phyloP scores from a whole-genome alignment of 1,284 basidiomycete genomes.

The Ustilago trichophora region DNA sequence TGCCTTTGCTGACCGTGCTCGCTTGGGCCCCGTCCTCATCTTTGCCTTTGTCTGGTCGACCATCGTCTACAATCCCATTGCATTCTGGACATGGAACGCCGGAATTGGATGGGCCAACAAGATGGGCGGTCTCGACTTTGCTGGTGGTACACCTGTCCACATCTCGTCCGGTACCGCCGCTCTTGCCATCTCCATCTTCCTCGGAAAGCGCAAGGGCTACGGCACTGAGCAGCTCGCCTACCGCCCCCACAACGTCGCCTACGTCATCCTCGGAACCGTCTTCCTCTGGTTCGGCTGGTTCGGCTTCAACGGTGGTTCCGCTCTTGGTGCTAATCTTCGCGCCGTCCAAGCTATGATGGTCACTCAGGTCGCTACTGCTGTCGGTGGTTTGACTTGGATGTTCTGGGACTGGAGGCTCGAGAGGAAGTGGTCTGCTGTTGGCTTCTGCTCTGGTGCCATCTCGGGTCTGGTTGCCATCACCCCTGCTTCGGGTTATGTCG shows the following conservation, averaged over 20 bases:
- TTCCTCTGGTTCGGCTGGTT: constrained; percentile 68
- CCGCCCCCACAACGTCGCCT: constrained; percentile 66
- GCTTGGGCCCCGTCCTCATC: constrained; percentile 84
- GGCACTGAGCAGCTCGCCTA: constrained; percentile 67
- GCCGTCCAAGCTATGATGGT: constrained; percentile 68
- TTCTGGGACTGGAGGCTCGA: constrained; percentile 61
- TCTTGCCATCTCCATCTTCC: constrained; percentile 65
- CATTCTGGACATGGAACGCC: constrained; percentile 65
- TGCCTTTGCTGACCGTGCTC: constrained; percentile 88
- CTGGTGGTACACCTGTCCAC: constrained; percentile 68
- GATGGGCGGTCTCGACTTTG: constrained; percentile 68
- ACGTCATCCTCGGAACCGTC: constrained; percentile 68
- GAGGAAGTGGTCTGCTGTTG: constrained; percentile 73
- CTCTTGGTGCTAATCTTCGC: constrained; percentile 67
- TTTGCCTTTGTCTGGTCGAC: constrained; percentile 90
- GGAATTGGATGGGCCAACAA: constrained; percentile 61
- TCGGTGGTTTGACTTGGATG: constrained; percentile 69
- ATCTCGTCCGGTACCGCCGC: constrained; percentile 67
- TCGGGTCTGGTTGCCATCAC: constrained; percentile 79
- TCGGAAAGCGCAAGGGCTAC: constrained; percentile 68
- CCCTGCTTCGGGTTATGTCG: constrained; percentile 73
- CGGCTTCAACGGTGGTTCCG: constrained; percentile 67
- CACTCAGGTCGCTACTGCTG: constrained; percentile 79
- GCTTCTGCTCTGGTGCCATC: constrained; percentile 95
- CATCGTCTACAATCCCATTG: constrained; percentile 76